These are phyloP conservation scores for Emydomyces testavorans DNA, from an alignment of 2,329 filamentous ascomycete genomes.

Conservation along the genomic window DNA sequence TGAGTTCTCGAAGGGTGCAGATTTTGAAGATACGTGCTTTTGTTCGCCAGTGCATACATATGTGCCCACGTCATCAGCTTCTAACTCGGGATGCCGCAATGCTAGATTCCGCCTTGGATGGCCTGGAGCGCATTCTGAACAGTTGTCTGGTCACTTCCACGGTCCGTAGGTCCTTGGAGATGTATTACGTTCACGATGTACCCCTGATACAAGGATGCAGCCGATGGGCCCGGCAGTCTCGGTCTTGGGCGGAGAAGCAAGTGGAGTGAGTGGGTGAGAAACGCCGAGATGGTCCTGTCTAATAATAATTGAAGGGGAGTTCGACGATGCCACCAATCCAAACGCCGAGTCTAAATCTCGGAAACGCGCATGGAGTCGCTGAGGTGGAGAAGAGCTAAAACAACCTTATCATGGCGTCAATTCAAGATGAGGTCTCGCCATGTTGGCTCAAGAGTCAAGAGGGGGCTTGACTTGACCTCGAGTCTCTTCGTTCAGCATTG, in stretches of 20 bases:
- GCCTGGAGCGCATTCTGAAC: too few relatives aligned
- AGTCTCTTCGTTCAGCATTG: too few relatives aligned
- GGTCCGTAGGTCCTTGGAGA: not conserved
- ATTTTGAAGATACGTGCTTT: too few relatives aligned
- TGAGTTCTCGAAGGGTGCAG: too few relatives aligned
- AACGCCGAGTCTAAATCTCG: constrained; percentile 6
- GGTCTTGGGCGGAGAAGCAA: not conserved
- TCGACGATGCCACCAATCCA: not conserved
- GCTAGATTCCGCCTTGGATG: too few relatives aligned
- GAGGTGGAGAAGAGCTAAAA: not conserved
- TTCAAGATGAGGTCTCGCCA: not conserved
- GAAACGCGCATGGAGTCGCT: not conserved
- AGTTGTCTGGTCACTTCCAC: too few relatives aligned
- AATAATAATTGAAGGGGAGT: not conserved
- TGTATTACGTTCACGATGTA: not conserved
- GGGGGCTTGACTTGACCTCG: too few relatives aligned
- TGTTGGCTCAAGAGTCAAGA: too few relatives aligned
- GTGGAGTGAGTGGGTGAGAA: constrained; percentile 1
- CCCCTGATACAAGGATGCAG: not conserved
- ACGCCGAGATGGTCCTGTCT: not conserved
- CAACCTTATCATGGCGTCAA: not conserved
- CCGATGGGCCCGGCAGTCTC: not conserved
- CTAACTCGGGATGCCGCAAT: too few relatives aligned
- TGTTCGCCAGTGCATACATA: too few relatives aligned
- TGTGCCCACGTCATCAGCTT: too few relatives aligned